Conservation (phyloP, 129 eudicot species). For the Gnaphalium uliginosum region DNA sequence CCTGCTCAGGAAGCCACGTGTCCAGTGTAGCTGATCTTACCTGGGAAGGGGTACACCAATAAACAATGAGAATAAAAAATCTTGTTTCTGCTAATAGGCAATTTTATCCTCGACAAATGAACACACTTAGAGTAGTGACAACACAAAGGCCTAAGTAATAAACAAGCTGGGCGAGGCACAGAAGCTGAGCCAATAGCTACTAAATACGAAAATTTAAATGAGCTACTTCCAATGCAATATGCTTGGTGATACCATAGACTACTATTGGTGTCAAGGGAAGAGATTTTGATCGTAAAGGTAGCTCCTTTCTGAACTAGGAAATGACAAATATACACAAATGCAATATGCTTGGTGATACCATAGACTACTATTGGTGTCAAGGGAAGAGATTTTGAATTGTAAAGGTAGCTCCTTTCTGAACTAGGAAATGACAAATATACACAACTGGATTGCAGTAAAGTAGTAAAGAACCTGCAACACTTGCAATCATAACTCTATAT, state of each 20-base stretch:
- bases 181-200: constrained; percentile 12
- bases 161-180: not conserved
- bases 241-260: constrained; percentile 1
- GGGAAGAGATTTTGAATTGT: not conserved
- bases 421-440: not conserved
- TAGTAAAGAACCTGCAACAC: not conserved
- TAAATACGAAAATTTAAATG: not conserved
- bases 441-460: not conserved
- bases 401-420: not conserved
- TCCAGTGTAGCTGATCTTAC: constrained; percentile 96
- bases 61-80: constrained; percentile 23
- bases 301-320: not conserved
- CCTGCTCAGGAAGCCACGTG: constrained; percentile 99
- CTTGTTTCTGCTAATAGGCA: constrained; percentile 10
- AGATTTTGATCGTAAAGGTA: not conserved
- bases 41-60: constrained; percentile 42
- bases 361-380: not conserved
- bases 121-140: not conserved
- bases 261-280: not conserved
- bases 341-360: not conserved
- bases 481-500: not conserved
- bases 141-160: constrained; percentile 14
- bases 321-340: not conserved
- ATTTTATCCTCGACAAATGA: not conserved
- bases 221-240: not conserved